Percentiles rank a stretch among this genome's conserved stretches.
These are phyloP conservation scores for Trichopus zeylanicus DNA, from an alignment of 116 monocot species.

Conservation along the genomic window DNA sequence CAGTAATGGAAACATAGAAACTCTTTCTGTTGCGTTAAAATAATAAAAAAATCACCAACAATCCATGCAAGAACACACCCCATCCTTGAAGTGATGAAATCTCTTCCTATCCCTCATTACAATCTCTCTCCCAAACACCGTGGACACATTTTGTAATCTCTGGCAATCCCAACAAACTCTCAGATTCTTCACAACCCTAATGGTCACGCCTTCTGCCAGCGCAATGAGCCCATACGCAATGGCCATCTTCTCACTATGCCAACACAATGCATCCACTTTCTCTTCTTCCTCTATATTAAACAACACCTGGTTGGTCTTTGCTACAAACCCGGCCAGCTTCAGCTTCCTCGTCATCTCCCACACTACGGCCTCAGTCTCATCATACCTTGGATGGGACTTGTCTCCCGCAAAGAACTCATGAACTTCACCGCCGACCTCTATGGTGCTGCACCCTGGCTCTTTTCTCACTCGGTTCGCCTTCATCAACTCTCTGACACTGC, in stretches of 20 bases:
- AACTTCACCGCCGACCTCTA: slow-evolving; percentile 53
- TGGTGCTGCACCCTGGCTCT: slow-evolving; percentile 68
- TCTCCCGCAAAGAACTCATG: slow-evolving; percentile 77
- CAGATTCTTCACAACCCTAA: slow-evolving; percentile 77
- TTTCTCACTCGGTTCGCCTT: slow-evolving; percentile 60
- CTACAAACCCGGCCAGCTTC: slow-evolving; percentile 43
- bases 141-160: slow-evolving; percentile 54
- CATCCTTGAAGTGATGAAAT: slow-evolving; percentile 73
- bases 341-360: slow-evolving; percentile 46
- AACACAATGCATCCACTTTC: slow-evolving; percentile 53
- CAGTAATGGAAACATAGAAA: neutral
- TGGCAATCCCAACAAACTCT: slow-evolving; percentile 78
- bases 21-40: neutral
- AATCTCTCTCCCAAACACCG: slow-evolving; percentile 61
- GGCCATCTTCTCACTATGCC: slow-evolving; percentile 82
- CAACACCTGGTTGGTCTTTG: slow-evolving; percentile 52
- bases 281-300: slow-evolving; percentile 89
- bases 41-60: slow-evolving; percentile 42
- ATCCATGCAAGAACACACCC: slow-evolving; percentile 66
- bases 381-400: slow-evolving; percentile 42
- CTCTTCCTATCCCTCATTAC: slow-evolving; percentile 74
- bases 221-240: slow-evolving; percentile 65
- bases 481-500: slow-evolving; percentile 50
- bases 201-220: slow-evolving; percentile 19
- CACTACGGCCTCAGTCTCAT: slow-evolving; percentile 52